Conservation (phyloP, 306 rosid genomes). For the Rosa persica region DNA sequence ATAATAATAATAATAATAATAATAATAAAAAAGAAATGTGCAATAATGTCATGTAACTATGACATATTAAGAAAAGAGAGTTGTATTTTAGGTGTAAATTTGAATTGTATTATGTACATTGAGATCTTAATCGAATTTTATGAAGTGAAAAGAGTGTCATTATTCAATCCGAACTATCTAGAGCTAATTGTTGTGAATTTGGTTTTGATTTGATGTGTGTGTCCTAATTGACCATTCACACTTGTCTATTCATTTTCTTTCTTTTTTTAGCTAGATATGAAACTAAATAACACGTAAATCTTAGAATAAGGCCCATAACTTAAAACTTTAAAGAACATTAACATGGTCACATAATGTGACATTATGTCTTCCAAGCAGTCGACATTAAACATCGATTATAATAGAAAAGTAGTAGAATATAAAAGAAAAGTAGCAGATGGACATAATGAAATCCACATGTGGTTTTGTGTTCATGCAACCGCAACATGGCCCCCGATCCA, state of each 20-base stretch:
- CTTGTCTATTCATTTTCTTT: neutral
- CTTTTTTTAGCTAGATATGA: no score
- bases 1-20: no score
- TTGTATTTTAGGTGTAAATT: no score
- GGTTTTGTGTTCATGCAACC: neutral
- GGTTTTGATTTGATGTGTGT: neutral
- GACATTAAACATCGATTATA: neutral
- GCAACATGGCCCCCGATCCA: constrained; percentile 9
- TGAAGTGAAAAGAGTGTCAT: no score
- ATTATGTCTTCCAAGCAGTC: neutral
- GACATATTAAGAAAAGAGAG: no score
- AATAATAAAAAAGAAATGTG: no score
- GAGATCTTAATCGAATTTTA: no score
- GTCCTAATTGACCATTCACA: neutral
- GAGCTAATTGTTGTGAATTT: no score
- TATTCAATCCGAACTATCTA: no score
- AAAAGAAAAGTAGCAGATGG: neutral
- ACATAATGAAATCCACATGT: constrained; percentile 11
- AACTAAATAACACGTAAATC: neutral
- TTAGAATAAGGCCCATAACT: neutral
- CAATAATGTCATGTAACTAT: no score
- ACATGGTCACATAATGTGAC: constrained; percentile 1
- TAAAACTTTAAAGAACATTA: neutral
- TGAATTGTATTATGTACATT: no score
- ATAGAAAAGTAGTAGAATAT: neutral